phyloP scores from a whole-genome alignment of 2,329 filamentous ascomycete genomes.

The Escovopsis sp. region DNA sequence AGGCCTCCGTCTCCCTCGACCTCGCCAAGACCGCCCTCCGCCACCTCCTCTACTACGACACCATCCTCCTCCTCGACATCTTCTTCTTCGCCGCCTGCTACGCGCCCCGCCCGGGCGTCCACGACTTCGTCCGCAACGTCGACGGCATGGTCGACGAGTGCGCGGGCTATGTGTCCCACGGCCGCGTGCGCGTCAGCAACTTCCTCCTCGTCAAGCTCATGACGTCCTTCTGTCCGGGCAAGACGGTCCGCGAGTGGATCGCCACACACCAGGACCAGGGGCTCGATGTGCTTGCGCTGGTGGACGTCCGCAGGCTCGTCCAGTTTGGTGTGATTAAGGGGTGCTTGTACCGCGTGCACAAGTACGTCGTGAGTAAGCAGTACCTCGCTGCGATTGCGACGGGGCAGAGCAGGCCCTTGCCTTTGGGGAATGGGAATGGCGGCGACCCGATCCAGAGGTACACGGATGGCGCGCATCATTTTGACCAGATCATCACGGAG shows the following conservation, averaged over 20 bases:
- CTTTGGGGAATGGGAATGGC: too few species aligned
- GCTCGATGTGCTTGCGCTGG: conserved; percentile 50
- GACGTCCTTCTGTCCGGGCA: conserved; percentile 66
- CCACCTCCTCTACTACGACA: conserved; percentile 87
- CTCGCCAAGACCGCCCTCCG: conserved; percentile 75
- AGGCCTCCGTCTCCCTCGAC: conserved; percentile 73
- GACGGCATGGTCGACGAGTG: conserved; percentile 74
- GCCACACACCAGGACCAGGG: conserved; percentile 53
- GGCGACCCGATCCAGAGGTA: conserved; percentile 47
- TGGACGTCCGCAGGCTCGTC: conserved; percentile 82
- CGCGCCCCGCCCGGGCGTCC: conserved; percentile 61
- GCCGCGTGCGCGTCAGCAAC: conserved; percentile 31
- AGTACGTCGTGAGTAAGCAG: conserved; percentile 62
- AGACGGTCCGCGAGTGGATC: conserved; percentile 79
- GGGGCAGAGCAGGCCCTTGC: conserved; percentile 29
- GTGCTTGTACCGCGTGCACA: conserved; percentile 82
- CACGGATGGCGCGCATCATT: conserved; percentile 58
- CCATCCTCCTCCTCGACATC: conserved; percentile 77
- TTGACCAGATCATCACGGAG: conserved; percentile 74
- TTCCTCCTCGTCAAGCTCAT: conserved; percentile 69
- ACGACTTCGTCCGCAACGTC: conserved; percentile 61
- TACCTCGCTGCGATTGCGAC: conserved; percentile 41
- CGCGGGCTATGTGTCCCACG: conserved; percentile 58
- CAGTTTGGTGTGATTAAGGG: conserved; percentile 96
- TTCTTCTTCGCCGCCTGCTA: conserved; percentile 93